Percentiles rank a stretch among this genome's conserved stretches.
Evolutionary conservation across 2,329 filamentous ascomycete species (phyloP).

Genomic region (Xylariales sp.): DNA sequence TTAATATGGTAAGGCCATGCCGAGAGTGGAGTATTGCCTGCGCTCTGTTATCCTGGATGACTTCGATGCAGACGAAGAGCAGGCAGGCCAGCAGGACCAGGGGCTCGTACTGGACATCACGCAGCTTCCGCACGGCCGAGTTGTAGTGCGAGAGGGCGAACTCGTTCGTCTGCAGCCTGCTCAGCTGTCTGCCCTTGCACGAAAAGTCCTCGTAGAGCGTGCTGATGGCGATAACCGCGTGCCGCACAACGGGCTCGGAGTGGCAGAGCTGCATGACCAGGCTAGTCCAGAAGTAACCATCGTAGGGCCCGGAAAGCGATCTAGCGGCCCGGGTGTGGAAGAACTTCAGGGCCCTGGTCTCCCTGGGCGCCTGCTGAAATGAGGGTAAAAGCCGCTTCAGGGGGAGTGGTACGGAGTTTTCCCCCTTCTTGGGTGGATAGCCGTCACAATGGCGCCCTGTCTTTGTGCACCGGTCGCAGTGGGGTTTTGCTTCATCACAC

Average conservation of each 20-base stretch:
- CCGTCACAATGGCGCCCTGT: constrained; percentile 28
- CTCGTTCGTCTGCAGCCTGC: constrained; percentile 14
- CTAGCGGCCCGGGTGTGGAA: constrained; percentile 32
- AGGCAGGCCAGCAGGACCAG: constrained; percentile 34
- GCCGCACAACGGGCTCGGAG: constrained; percentile 31
- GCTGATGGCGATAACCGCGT: constrained; percentile 34
- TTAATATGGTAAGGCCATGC: constrained; percentile 33
- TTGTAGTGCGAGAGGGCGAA: constrained; percentile 37
- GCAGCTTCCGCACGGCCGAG: constrained; percentile 29
- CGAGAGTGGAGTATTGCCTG: constrained; percentile 31
- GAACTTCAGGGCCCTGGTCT: constrained; percentile 30
- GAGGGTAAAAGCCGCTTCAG: no score
- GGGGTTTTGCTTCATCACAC: constrained; percentile 5
- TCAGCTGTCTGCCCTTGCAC: not conserved
- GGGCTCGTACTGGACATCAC: constrained; percentile 24
- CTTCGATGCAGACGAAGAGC: constrained; percentile 39
- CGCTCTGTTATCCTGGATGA: constrained; percentile 30
- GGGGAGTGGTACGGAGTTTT: constrained; percentile 25
- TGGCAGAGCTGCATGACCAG: constrained; percentile 31
- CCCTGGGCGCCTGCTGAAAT: constrained; percentile 15
- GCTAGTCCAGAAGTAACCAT: constrained; percentile 36
- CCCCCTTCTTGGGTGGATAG: constrained; percentile 14
- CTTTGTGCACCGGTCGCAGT: constrained; percentile 15
- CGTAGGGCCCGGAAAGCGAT: constrained; percentile 28
- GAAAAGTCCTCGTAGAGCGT: constrained; percentile 27